These are phyloP conservation scores for Mortierella sp. DNA, from an alignment of 371 early-diverging fungal genomes.

Conservation along the genomic window DNA sequence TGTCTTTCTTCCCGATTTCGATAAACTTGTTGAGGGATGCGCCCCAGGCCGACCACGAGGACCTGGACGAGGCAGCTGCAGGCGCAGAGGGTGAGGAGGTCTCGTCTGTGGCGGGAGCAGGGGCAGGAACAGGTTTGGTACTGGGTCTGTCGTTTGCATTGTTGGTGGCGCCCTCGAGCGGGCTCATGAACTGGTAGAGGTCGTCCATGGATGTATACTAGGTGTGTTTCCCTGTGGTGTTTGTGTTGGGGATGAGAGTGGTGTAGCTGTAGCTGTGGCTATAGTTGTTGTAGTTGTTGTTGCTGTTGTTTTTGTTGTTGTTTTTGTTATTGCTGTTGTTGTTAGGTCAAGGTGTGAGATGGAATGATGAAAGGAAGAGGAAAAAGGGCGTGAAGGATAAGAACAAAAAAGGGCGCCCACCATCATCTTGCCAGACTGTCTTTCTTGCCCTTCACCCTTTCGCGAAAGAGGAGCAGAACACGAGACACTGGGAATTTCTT, in stretches of 20 bases:
- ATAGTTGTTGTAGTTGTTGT: too few species aligned
- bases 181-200: slow-evolving; percentile 58
- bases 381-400: not conserved
- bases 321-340: not conserved
- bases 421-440: not conserved
- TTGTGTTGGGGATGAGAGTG: not conserved
- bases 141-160: slow-evolving; percentile 37
- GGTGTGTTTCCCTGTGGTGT: not conserved
- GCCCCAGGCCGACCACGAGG: slow-evolving; percentile 56
- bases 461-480: not conserved
- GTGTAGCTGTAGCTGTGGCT: not conserved
- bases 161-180: slow-evolving; percentile 43
- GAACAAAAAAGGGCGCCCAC: not conserved
- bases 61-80: slow-evolving; percentile 28
- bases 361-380: not conserved
- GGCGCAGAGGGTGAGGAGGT: slow-evolving; percentile 11
- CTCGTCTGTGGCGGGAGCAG: slow-evolving; percentile 6
- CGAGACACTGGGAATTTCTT: not conserved
- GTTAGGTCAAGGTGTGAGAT: not conserved
- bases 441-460: not conserved
- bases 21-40: slow-evolving; percentile 55
- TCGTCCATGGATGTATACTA: slow-evolving; percentile 34
- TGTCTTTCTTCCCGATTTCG: slow-evolving; percentile 57
- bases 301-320: not conserved
- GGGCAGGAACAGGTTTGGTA: slow-evolving; percentile 4